These are phyloP conservation scores for Talaromyces sp. DNA, from an alignment of 2,329 filamentous ascomycete species.

Conservation along the genomic window DNA sequence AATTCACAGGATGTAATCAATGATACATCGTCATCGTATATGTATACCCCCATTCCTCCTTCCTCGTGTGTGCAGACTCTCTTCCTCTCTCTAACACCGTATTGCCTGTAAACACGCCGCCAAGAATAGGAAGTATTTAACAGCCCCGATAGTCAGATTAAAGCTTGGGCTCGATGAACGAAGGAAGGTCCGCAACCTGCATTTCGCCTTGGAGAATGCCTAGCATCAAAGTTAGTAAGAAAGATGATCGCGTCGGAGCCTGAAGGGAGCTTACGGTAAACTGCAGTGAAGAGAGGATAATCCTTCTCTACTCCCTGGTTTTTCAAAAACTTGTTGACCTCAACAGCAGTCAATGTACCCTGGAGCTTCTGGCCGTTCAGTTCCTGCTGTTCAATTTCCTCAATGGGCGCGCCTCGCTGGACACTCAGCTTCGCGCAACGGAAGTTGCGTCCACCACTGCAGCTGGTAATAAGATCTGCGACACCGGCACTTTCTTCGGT, in stretches of 20 bases:
- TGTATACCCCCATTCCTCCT: no score
- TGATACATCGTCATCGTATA: not conserved
- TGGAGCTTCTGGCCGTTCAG: constrained; percentile 97
- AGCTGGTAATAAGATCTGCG: constrained; percentile 83
- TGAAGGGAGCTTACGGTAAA: constrained; percentile 55
- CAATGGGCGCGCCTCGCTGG: constrained; percentile 71
- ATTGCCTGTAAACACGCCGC: not conserved
- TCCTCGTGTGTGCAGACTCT: not conserved
- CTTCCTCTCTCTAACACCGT: not conserved
- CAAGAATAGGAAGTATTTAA: not conserved
- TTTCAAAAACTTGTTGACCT: constrained; percentile 87
- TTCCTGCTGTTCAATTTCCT: constrained; percentile 82
- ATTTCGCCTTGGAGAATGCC: constrained; percentile 73
- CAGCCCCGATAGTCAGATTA: not conserved
- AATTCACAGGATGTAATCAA: not conserved
- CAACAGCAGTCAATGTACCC: constrained; percentile 84
- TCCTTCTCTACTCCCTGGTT: constrained; percentile 71
- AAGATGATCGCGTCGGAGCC: not conserved
- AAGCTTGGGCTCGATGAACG: constrained; percentile 51
- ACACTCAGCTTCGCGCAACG: constrained; percentile 86
- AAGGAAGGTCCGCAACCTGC: constrained; percentile 75
- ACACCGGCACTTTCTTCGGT: constrained; percentile 65
- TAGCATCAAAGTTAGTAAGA: constrained; percentile 27
- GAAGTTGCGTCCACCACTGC: constrained; percentile 88
- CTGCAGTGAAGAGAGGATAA: constrained; percentile 89